Evolutionary conservation across 2,329 filamentous ascomycete species (phyloP).

Genomic region (Pleomassaria siparia): DNA sequence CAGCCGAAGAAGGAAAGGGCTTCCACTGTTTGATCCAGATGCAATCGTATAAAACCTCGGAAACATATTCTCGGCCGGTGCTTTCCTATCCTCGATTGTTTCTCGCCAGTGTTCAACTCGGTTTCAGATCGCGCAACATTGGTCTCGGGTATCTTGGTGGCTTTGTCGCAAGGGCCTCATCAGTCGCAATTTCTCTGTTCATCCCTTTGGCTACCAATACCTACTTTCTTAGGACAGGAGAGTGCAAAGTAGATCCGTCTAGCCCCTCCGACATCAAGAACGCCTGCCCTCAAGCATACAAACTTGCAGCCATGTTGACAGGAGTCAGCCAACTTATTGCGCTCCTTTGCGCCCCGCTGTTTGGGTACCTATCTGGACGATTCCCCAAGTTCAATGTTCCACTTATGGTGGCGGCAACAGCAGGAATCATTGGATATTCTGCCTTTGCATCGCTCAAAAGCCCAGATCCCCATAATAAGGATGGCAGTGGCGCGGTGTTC

Average conservation of each 20-base stretch:
- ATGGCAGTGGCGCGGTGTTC: constrained; percentile 70
- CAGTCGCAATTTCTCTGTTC: constrained; percentile 92
- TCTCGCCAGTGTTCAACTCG: constrained; percentile 55
- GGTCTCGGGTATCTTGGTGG: constrained; percentile 88
- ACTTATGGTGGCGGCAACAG: constrained; percentile 68
- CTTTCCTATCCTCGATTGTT: constrained; percentile 56
- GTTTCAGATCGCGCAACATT: constrained; percentile 75
- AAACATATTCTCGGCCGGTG: constrained; percentile 52
- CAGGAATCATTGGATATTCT: constrained; percentile 77
- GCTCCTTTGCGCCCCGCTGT: constrained; percentile 79
- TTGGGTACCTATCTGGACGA: constrained; percentile 80
- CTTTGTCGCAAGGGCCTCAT: constrained; percentile 91
- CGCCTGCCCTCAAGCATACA: constrained; percentile 83
- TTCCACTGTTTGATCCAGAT: constrained; percentile 51
- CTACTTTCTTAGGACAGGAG: constrained; percentile 79
- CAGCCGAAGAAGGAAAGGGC: constrained; percentile 77
- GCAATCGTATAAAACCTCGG: constrained; percentile 23
- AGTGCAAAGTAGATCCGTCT: constrained; percentile 59
- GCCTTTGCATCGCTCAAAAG: constrained; percentile 74
- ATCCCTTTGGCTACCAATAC: constrained; percentile 91
- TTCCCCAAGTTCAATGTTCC: constrained; percentile 69
- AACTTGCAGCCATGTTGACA: constrained; percentile 82
- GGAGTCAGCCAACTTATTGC: constrained; percentile 87
- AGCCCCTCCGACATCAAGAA: constrained; percentile 69
- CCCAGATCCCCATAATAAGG: constrained; percentile 71